A percentile compares a stretch with the other conserved stretches of the same genome.
These are phyloP conservation scores for Ogataea hybrid DNA, from an alignment of 1,139 yeast species.

Conservation along the genomic window DNA sequence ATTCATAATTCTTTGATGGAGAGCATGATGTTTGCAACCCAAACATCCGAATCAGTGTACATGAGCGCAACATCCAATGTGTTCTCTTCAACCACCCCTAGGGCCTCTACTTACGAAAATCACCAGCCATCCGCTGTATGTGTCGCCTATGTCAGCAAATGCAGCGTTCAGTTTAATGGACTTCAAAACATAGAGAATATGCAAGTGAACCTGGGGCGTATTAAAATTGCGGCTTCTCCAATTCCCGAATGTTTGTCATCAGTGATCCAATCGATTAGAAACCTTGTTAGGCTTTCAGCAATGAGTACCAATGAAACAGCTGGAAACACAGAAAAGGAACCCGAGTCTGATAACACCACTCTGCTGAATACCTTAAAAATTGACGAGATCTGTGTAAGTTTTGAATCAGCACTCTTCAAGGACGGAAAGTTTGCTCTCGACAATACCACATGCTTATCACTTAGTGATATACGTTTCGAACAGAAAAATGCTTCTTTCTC, in stretches of 20 bases:
- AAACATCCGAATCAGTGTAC: constrained; percentile 70
- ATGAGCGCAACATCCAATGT: constrained; percentile 70
- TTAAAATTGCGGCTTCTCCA: constrained; percentile 44
- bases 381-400: constrained; percentile 37
- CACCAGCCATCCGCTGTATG: not conserved
- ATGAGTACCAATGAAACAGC: not conserved
- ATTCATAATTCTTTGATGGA: constrained; percentile 48
- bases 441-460: constrained; percentile 33
- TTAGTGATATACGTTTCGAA: constrained; percentile 38
- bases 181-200: constrained; percentile 47
- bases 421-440: constrained; percentile 41
- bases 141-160: constrained; percentile 37
- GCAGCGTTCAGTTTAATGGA: constrained; percentile 50
- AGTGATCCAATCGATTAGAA: constrained; percentile 20
- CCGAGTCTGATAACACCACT: constrained; percentile 9
- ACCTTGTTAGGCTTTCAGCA: constrained; percentile 15
- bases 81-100: constrained; percentile 19
- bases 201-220: constrained; percentile 42
- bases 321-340: not conserved
- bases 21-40: constrained; percentile 66
- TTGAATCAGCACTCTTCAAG: constrained; percentile 43
- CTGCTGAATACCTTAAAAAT: constrained; percentile 39
- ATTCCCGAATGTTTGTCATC: constrained; percentile 30
- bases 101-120: too few relatives aligned
- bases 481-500: constrained; percentile 42